These are phyloP conservation scores for Cytospora leucostoma DNA, from an alignment of 2,329 filamentous ascomycete species.

Conservation along the genomic window DNA sequence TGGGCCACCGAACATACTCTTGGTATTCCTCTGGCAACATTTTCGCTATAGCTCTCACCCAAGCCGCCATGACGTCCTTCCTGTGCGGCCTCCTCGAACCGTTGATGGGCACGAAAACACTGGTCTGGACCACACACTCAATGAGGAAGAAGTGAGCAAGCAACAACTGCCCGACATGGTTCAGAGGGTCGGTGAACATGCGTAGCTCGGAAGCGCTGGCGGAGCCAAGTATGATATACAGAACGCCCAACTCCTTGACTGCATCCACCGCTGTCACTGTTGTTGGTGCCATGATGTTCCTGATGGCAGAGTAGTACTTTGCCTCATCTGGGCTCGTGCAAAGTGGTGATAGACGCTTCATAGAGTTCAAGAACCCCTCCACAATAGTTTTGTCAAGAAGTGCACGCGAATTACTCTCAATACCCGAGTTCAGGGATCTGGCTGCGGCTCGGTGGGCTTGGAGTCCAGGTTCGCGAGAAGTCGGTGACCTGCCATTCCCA, in stretches of 20 bases:
- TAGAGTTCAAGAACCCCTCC: constrained; percentile 34
- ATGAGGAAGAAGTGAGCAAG: constrained; percentile 42
- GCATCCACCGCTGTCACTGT: no score
- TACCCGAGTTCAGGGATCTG: no score
- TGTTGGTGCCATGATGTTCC: constrained; percentile 31
- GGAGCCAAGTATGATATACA: constrained; percentile 36
- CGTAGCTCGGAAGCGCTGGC: constrained; percentile 37
- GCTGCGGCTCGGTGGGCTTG: no score
- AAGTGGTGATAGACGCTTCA: constrained; percentile 34
- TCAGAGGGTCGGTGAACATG: constrained; percentile 36
- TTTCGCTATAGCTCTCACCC: no score
- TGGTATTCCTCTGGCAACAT: no score
- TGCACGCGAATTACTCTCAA: no score
- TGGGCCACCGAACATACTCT: no score
- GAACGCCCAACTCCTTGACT: constrained; percentile 31
- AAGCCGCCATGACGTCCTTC: no score
- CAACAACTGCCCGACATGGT: constrained; percentile 39
- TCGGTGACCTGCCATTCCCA: no score
- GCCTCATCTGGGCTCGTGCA: constrained; percentile 38
- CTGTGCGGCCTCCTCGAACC: constrained; percentile 2
- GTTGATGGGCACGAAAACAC: neutral
- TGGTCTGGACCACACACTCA: neutral
- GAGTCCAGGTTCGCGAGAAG: no score
- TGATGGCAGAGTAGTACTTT: constrained; percentile 36
- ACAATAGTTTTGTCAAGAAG: no score